Evolutionary conservation across 2,329 filamentous ascomycete genomes (phyloP).

Genomic region (Pyrenophora graminea): DNA sequence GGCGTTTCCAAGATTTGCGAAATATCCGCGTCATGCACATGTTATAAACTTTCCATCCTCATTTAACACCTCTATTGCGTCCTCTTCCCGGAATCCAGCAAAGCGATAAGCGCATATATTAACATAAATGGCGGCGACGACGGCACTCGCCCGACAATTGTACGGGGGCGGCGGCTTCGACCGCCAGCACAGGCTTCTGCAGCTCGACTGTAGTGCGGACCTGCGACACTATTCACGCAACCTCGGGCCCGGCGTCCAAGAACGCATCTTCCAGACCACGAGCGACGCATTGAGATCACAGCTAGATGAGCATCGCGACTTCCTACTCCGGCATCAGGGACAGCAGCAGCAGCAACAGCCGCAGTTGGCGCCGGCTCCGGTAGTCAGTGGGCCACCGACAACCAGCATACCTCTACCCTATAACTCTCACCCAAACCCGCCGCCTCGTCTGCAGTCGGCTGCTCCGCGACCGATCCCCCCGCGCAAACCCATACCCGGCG

Average conservation of each 20-base stretch:
- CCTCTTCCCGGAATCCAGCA: neutral
- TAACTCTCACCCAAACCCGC: conserved; percentile 6
- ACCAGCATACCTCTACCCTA: neutral
- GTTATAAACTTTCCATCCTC: conserved; percentile 7
- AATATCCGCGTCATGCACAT: conserved; percentile 14
- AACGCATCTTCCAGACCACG: conserved; percentile 23
- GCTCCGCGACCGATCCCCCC: conserved; percentile 6
- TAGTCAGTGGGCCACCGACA: conserved; percentile 8
- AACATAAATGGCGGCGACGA: conserved; percentile 11
- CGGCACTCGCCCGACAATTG: conserved; percentile 1
- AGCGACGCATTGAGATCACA: conserved; percentile 27
- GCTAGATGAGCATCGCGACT: conserved; percentile 26
- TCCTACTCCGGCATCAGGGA: conserved; percentile 19
- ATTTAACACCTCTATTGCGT: neutral
- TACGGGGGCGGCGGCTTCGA: conserved; percentile 9
- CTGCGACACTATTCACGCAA: conserved; percentile 26
- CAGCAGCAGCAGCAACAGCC: conserved; percentile 13
- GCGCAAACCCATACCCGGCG: conserved; percentile 7
- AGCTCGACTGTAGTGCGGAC: conserved; percentile 30
- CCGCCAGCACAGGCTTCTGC: conserved; percentile 24
- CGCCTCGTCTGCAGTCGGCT: conserved; percentile 14
- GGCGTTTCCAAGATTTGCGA: conserved; percentile 7
- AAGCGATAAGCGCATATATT: neutral
- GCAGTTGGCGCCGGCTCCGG: conserved; percentile 11
- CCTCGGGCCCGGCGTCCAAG: conserved; percentile 29